phyloP scores from a whole-genome alignment of 164 flowering plant species.

The Tinospora cordifolia region DNA sequence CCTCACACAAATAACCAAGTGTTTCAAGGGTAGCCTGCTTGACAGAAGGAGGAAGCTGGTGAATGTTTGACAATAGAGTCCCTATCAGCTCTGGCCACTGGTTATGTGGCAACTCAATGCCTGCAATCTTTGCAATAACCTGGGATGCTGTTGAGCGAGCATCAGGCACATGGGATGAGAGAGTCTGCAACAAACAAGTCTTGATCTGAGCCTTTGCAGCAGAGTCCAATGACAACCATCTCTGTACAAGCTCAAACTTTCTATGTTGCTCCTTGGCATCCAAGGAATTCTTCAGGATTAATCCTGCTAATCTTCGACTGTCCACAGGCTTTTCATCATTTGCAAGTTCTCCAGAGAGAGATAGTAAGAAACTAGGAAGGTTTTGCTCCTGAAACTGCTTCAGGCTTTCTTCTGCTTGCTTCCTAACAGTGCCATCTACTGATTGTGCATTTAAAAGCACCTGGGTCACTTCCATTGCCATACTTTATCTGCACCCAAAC shows the following conservation, averaged over 20 bases:
- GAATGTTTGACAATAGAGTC: slow-evolving; percentile 40
- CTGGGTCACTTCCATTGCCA: slow-evolving; percentile 58
- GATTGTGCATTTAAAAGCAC: slow-evolving; percentile 55
- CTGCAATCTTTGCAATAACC: slow-evolving; percentile 56
- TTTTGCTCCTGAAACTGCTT: slow-evolving; percentile 59
- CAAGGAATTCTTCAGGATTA: slow-evolving; percentile 52
- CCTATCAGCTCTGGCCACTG: slow-evolving; percentile 58
- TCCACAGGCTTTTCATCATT: slow-evolving; percentile 58
- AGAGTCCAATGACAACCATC: slow-evolving; percentile 46
- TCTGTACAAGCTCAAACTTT: slow-evolving; percentile 48
- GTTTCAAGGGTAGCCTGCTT: slow-evolving; percentile 56
- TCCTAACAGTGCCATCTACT: slow-evolving; percentile 42
- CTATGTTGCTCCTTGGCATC: slow-evolving; percentile 58
- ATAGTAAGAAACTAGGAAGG: slow-evolving; percentile 45
- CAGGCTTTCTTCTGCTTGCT: slow-evolving; percentile 53
- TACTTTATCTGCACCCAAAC: slow-evolving; percentile 13
- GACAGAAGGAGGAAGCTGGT: slow-evolving; percentile 41
- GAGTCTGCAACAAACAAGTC: slow-evolving; percentile 36
- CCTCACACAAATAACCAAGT: slow-evolving; percentile 59
- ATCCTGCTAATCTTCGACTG: slow-evolving; percentile 56
- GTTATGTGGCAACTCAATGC: slow-evolving; percentile 53
- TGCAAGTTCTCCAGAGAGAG: slow-evolving; percentile 50
- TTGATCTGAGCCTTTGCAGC: slow-evolving; percentile 39
- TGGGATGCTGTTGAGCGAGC: slow-evolving; percentile 61
- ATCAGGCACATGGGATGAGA: slow-evolving; percentile 38